phyloP scores from a whole-genome alignment of 345 rosid species.

The Arabidopsis arenosa region DNA sequence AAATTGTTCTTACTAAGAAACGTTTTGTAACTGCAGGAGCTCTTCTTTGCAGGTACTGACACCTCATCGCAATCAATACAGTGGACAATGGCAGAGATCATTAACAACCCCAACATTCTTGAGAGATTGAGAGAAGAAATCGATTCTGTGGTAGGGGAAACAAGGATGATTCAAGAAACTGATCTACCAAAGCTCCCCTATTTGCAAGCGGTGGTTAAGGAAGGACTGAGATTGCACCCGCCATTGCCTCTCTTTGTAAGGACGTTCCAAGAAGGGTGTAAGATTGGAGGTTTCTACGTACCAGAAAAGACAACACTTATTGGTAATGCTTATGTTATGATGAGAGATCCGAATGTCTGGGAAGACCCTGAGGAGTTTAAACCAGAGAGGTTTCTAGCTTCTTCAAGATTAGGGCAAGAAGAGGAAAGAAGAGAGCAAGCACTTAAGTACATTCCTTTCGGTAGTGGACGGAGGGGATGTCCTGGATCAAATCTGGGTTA shows the following conservation, averaged over 20 bases:
- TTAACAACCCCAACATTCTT: slow-evolving; percentile 55
- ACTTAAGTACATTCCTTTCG: slow-evolving; percentile 63
- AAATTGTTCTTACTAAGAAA: not conserved
- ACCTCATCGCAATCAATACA: slow-evolving; percentile 53
- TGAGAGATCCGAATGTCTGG: slow-evolving; percentile 67
- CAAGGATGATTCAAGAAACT: slow-evolving; percentile 61
- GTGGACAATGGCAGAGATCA: slow-evolving; percentile 69
- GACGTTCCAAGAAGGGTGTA: slow-evolving; percentile 54
- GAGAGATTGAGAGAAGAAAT: slow-evolving; percentile 63
- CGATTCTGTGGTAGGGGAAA: slow-evolving; percentile 48
- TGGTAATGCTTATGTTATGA: slow-evolving; percentile 61
- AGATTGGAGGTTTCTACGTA: slow-evolving; percentile 52
- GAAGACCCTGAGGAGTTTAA: slow-evolving; percentile 56
- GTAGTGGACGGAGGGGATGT: slow-evolving; percentile 70
- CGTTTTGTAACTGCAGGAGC: slow-evolving; percentile 47
- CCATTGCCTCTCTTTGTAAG: slow-evolving; percentile 53
- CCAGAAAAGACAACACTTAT: slow-evolving; percentile 59
- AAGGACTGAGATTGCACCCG: slow-evolving; percentile 73
- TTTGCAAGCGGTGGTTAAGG: slow-evolving; percentile 63
- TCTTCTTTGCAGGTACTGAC: slow-evolving; percentile 62
- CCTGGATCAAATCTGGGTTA: slow-evolving; percentile 63
- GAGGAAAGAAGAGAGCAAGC: slow-evolving; percentile 49
- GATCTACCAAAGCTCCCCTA: slow-evolving; percentile 60
- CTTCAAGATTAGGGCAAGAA: slow-evolving; percentile 25
- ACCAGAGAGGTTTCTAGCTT: slow-evolving; percentile 58